A percentile compares a stretch with the other conserved stretches of the same genome.
Evolutionary conservation across 495 filamentous ascomycete genomes (phyloP).

Genomic region (Neohortaea acidophila): DNA sequence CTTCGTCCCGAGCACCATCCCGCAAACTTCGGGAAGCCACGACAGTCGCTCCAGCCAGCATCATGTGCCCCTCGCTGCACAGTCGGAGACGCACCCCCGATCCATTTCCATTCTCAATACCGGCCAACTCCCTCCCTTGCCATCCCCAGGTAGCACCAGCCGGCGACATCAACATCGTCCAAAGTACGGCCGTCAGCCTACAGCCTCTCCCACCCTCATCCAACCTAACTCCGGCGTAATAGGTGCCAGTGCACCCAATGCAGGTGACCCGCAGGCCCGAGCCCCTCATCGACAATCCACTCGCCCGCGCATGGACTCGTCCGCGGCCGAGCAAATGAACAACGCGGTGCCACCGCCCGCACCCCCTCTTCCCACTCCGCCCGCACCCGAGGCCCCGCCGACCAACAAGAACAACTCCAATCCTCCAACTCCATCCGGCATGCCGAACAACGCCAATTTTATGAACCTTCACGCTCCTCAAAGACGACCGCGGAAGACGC

Average conservation of each 20-base stretch:
- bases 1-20: slow-evolving; percentile 20
- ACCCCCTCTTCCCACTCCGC: slow-evolving; percentile 45
- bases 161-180: slow-evolving; percentile 41
- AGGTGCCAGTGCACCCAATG: slow-evolving; percentile 1
- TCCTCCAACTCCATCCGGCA: slow-evolving; percentile 35
- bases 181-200: slow-evolving; percentile 51
- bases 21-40: slow-evolving; percentile 18
- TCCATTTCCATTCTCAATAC: slow-evolving; percentile 69
- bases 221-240: slow-evolving; percentile 12
- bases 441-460: slow-evolving; percentile 17
- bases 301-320: slow-evolving; percentile 24
- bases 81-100: slow-evolving; percentile 22
- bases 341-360: slow-evolving; percentile 22
- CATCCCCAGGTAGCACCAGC: slow-evolving; percentile 54
- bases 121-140: slow-evolving; percentile 63
- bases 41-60: slow-evolving; percentile 21
- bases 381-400: slow-evolving; percentile 31
- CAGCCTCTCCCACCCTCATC: slow-evolving; percentile 59
- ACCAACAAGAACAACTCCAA: slow-evolving; percentile 29
- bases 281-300: slow-evolving; percentile 9
- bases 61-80: slow-evolving; percentile 13
- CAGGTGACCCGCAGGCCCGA: slow-evolving; percentile 9
- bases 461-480: no score
- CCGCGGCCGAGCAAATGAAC: slow-evolving; percentile 22
- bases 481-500: slow-evolving; percentile 31